Base-by-base conservation (phyloP, 1,284 basidiomycete genomes). In the Erythrobasidium hasegawianum region DNA sequence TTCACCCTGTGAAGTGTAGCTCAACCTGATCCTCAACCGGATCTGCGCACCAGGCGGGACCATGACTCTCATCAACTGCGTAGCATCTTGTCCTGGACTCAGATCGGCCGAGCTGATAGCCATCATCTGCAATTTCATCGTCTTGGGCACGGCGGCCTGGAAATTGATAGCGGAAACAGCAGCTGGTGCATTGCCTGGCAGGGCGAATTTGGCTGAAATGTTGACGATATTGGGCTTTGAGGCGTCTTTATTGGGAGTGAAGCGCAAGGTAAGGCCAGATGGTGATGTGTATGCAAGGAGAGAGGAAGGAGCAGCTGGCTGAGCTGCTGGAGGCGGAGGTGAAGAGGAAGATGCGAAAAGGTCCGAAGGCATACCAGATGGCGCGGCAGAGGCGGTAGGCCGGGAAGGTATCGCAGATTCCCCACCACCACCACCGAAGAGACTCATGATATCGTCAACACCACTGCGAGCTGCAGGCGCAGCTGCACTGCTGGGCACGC, bases 141-240 rank as follows among this genome's bases (percentile, higher is more conserved):
- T 92, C 92, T 96, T 97, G 2, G 96, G 96, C 9, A 99, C 96
- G 2, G 96, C 96, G 50, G 94, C 96, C 78, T 98, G 95, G 81
- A 99, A 96, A 76, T 87, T 92, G 68, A 98, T 81, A 1, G 83
- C 84, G 14, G 81, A 81, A 2, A 82, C 84, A 1, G 81, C 68
- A 11, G 77, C 80, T 8, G 76, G 76, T 3, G 86, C 86, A 2
- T 82, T 79, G 2, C 86, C 59, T 7, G 74, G 83, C 10, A 56
- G 41, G 64, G 88, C 87, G 81, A 99, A 98, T 57, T 87, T 83
- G 7, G 92, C 94, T 59, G 92, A 80, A 70, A 98, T 88, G 79
- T 93, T 89, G 33, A 96, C 87, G 40, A 96, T 81, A 29, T 92
- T 93, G 8, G 90, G 88, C 69, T 88, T 86, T 52, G 84, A 80